A percentile compares a stretch with the other conserved stretches of the same genome.
Evolutionary conservation across 2,329 filamentous ascomycete species (phyloP).

Genomic region (Fusarium sacchari): DNA sequence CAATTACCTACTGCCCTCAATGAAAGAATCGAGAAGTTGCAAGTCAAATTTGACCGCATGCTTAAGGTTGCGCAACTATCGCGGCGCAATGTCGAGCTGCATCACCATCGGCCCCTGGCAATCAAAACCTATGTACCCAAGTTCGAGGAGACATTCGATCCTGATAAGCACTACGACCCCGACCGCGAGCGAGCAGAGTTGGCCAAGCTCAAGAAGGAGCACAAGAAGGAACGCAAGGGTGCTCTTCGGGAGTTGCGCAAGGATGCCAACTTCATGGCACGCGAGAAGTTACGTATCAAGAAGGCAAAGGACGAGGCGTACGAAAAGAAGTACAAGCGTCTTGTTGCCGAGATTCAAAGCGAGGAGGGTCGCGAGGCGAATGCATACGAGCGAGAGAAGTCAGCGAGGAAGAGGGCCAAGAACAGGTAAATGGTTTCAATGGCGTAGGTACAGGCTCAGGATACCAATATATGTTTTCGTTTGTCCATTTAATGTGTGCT

Average conservation of each 20-base stretch:
- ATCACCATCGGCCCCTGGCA: constrained; percentile 87
- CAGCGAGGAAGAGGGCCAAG: constrained; percentile 74
- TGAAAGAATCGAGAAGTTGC: constrained; percentile 54
- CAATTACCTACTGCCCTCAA: constrained; percentile 60
- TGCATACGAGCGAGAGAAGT: constrained; percentile 87
- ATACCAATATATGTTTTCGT: constrained; percentile 37
- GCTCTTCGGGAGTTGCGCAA: constrained; percentile 94
- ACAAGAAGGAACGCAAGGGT: constrained; percentile 95
- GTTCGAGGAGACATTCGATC: constrained; percentile 96
- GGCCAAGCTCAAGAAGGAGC: constrained; percentile 85
- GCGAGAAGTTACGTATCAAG: constrained; percentile 91
- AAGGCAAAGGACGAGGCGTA: constrained; percentile 93
- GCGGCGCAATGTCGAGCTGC: constrained; percentile 84
- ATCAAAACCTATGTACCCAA: constrained; percentile 92
- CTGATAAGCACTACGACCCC: constrained; percentile 96
- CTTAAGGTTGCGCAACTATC: constrained; percentile 70
- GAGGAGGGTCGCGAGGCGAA: constrained; percentile 90
- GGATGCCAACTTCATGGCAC: constrained; percentile 91
- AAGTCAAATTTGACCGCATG: constrained; percentile 61
- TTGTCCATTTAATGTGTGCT: neutral
- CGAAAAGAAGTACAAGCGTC: constrained; percentile 92
- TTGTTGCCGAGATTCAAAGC: constrained; percentile 94
- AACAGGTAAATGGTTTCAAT: constrained; percentile 48
- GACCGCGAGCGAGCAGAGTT: constrained; percentile 88
- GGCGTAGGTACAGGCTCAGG: constrained; percentile 19